A percentile compares a stretch with the other conserved stretches of the same genome.
These are phyloP conservation scores for Aureobasidium subglaciale DNA, from an alignment of 2,329 filamentous ascomycete species.

Conservation along the genomic window DNA sequence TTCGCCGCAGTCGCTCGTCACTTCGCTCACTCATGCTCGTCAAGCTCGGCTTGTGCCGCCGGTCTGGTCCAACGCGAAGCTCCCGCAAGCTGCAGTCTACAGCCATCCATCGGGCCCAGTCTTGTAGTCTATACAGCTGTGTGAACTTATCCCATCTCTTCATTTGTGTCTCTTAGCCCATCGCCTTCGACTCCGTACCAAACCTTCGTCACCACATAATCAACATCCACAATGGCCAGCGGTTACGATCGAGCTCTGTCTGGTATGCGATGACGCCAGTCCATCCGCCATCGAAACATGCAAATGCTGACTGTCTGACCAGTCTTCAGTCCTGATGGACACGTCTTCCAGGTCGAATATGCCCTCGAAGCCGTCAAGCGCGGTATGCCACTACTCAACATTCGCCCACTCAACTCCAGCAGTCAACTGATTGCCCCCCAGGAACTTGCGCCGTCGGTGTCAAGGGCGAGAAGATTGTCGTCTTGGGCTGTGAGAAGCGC, in stretches of 20 bases:
- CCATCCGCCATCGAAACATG: neutral
- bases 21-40: neutral
- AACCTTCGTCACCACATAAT: neutral
- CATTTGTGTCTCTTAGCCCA: neutral
- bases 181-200: neutral
- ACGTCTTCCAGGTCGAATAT: slow-evolving; percentile 99
- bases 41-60: slow-evolving; percentile 7
- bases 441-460: slow-evolving; percentile 97
- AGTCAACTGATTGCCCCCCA: slow-evolving; percentile 31
- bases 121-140: neutral
- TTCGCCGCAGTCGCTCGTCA: neutral
- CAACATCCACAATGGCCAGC: slow-evolving; percentile 60
- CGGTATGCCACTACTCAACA: slow-evolving; percentile 50
- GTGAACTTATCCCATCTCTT: neutral
- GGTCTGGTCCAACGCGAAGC: neutral
- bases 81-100: slow-evolving; percentile 11
- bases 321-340: slow-evolving; percentile 98
- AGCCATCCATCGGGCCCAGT: neutral
- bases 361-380: slow-evolving; percentile 96
- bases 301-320: slow-evolving; percentile 13
- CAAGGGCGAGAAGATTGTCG: slow-evolving; percentile 89
- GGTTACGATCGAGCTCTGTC: slow-evolving; percentile 82
- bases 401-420: neutral
- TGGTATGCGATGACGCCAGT: slow-evolving; percentile 18
- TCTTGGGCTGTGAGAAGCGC: slow-evolving; percentile 95